These are phyloP conservation scores for Eutrema heterophyllum DNA, from an alignment of 345 rosid genomes.

Conservation along the genomic window DNA sequence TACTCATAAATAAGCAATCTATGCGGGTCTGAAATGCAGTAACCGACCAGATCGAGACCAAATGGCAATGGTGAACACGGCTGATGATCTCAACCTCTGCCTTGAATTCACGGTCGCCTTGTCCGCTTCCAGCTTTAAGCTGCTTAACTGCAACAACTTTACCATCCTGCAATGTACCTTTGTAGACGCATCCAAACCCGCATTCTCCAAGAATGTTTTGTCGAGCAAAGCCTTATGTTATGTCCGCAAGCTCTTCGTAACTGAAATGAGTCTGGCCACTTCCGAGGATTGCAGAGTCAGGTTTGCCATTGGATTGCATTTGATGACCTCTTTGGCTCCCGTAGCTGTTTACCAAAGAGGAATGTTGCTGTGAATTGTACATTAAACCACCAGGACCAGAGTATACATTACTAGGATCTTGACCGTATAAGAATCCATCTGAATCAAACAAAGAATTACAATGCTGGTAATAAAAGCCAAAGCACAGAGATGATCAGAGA, in stretches of 20 bases:
- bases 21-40: constrained; percentile 57
- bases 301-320: constrained; percentile 30
- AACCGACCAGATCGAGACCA: constrained; percentile 92
- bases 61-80: constrained; percentile 89
- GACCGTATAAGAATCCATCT: constrained; percentile 53
- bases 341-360: constrained; percentile 34
- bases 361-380: constrained; percentile 41
- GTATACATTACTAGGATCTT: constrained; percentile 31
- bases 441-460: constrained; percentile 10
- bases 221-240: constrained; percentile 68
- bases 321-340: constrained; percentile 42
- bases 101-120: constrained; percentile 89
- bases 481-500: neutral
- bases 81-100: constrained; percentile 96
- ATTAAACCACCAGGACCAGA: constrained; percentile 33
- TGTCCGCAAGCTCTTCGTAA: constrained; percentile 70
- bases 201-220: constrained; percentile 87
- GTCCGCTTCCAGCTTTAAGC: constrained; percentile 87
- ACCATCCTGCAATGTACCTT: constrained; percentile 56
- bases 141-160: constrained; percentile 80
- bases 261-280: constrained; percentile 51
- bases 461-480: neutral
- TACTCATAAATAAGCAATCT: constrained; percentile 83
- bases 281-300: constrained; percentile 47
- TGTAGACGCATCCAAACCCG: constrained; percentile 86